Conservation (phyloP, 2,329 filamentous ascomycete genomes). For the Alternaria sp. region DNA sequence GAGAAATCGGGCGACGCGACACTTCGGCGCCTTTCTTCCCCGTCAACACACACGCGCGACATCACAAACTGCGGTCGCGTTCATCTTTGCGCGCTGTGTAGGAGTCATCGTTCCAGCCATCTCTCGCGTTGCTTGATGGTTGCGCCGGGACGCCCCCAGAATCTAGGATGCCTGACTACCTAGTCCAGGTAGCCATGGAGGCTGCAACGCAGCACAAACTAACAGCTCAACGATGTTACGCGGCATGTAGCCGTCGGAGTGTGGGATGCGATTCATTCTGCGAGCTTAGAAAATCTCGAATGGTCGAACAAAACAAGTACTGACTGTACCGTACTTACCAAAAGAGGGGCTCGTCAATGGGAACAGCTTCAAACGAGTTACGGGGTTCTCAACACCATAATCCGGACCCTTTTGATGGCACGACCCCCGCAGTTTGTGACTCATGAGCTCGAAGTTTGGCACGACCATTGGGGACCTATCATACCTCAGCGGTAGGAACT, state of each 20-base stretch:
- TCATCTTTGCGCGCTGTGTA: background rate
- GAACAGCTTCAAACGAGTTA: background rate
- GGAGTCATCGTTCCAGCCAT: background rate
- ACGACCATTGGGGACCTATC: background rate
- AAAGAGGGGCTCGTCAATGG: background rate
- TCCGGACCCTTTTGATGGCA: no score
- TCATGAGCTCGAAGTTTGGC: background rate
- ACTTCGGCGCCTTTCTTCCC: background rate
- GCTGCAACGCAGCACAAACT: background rate
- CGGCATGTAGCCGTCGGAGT: background rate
- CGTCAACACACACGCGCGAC: background rate
- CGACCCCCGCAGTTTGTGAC: background rate
- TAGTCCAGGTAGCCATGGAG: background rate
- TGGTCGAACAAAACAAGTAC: background rate
- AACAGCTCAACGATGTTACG: background rate
- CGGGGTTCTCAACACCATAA: background rate
- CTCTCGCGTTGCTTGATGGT: background rate
- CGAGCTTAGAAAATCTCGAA: background rate
- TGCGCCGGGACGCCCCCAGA: background rate
- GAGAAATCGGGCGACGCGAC: conserved; percentile 28
- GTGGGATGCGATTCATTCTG: background rate
- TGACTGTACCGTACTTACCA: background rate
- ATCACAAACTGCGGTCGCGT: background rate
- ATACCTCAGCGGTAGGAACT: background rate
- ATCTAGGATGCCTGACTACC: background rate